Base-by-base conservation (phyloP, 148 eudicot species). In the Beta vulgaris region DNA sequence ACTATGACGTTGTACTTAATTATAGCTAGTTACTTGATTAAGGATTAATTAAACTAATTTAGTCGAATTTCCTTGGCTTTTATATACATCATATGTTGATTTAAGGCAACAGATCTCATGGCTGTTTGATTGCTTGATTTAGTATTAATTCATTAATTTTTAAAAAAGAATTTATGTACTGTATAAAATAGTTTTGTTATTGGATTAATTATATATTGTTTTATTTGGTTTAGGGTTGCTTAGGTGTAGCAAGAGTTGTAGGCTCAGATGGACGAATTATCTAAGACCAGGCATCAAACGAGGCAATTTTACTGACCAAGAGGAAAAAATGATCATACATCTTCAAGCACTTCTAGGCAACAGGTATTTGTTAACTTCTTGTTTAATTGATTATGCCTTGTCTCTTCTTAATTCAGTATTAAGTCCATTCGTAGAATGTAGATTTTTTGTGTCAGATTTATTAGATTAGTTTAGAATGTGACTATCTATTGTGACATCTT, bases 261-360 rank as follows among this genome's bases (percentile, higher is more conserved):
- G 84, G 28, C 64, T 77, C 1, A 72, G 84, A 72, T 81, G 84
- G 84, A 81, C 84, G 3, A 81, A 81, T 49, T 72, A 81, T 68
- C 68, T 81, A 37, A 67, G 84, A 23, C 84, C 84, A 3, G 80
- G 76, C 4, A 73, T 81, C 11, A 81, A 72, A 49, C 46, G 76
- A 81, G 84, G 84, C 16, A 68, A 68, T 29, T 81, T 81, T 26
- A 72, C 73, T 5, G 77, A 48, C 9, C 73, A 77, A 72, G 84
- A 81, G 9, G 84, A 81, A 55, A 81, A 72, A 57, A 77, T 76
- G 73, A 72, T 81, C 21, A 60, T 81, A 48, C 73, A 76, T 21
- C 84, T 81, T 72, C 84, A 81, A 72, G 73, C 80, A 7, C 79
- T 76, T 65, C 73, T 80, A 13, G 83, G 83, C 8, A 80, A 80